These are phyloP conservation scores for Fraxinus anomala DNA, from an alignment of 257 asterid genomes.

Conservation along the genomic window DNA sequence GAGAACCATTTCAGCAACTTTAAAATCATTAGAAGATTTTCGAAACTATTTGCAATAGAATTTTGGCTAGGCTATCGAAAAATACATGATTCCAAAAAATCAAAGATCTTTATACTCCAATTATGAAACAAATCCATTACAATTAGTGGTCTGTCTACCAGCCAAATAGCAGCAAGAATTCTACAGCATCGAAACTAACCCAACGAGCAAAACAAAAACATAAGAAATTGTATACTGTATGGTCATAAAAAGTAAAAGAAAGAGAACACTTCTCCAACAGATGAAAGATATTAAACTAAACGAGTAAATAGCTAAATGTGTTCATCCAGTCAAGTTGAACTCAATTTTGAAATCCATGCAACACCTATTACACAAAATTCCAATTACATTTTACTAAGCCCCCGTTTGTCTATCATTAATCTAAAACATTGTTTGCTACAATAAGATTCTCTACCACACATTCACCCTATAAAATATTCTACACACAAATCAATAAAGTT, in stretches of 20 bases:
- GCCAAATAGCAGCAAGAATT: conserved; percentile 6
- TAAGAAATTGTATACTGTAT: background rate
- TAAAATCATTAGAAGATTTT: background rate
- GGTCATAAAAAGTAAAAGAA: background rate
- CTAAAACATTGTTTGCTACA: no score
- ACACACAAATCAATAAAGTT: no score
- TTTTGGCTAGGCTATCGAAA: background rate
- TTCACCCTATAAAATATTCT: no score
- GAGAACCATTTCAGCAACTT: background rate
- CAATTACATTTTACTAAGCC: background rate
- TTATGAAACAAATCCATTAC: background rate
- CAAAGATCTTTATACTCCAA: background rate
- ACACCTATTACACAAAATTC: background rate
- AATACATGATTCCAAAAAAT: no score
- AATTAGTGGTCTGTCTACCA: background rate
- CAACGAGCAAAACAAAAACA: background rate
- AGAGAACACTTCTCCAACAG: background rate
- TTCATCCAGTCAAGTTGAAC: background rate
- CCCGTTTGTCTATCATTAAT: no score
- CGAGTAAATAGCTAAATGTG: background rate
- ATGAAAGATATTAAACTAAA: background rate
- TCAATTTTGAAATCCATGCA: background rate
- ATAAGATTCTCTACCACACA: no score
- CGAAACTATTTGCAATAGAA: background rate
- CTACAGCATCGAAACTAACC: background rate